Evolutionary conservation across 2,329 filamentous ascomycete genomes (phyloP).

Genomic region (Parastagonospora nodorum): DNA sequence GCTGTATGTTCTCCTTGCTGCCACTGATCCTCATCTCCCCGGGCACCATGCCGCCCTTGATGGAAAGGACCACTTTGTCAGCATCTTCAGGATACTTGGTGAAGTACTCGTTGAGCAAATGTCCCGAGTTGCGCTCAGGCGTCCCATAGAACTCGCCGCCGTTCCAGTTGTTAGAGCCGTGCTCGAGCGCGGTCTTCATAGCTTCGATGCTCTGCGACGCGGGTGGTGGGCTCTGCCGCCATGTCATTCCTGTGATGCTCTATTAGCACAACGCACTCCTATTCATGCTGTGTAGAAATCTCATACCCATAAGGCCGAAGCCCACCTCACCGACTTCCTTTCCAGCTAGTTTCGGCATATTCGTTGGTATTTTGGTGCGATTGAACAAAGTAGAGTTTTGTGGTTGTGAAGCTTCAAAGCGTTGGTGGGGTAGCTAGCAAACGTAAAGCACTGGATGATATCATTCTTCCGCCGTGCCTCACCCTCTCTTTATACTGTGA

Average conservation of each 20-base stretch:
- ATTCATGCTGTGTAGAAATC: no score
- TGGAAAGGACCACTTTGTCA: conserved; percentile 56
- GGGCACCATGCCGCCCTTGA: conserved; percentile 53
- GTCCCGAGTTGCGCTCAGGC: conserved; percentile 53
- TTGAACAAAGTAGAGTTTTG: not conserved
- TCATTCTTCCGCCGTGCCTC: not conserved
- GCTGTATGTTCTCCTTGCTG: conserved; percentile 46
- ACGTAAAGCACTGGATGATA: not conserved
- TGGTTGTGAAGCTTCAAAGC: not conserved
- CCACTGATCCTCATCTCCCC: conserved; percentile 48
- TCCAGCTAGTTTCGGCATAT: conserved; percentile 42
- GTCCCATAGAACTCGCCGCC: conserved; percentile 57
- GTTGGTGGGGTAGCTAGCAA: not conserved
- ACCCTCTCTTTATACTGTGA: not conserved
- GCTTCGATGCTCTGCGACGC: conserved; percentile 49
- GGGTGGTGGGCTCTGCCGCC: conserved; percentile 47
- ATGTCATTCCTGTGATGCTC: conserved; percentile 51
- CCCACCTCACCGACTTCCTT: conserved; percentile 50
- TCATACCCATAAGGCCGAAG: conserved; percentile 55
- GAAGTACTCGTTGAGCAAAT: conserved; percentile 58
- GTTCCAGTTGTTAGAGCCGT: conserved; percentile 57
- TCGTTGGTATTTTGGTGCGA: conserved; percentile 2
- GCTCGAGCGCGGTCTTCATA: conserved; percentile 50
- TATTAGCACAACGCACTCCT: conserved; percentile 13
- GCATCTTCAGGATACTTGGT: conserved; percentile 57